Evolutionary conservation across 23 red algal species (phyloP).

Genomic region (Cyanidiococcus yangmingshanensis): DNA sequence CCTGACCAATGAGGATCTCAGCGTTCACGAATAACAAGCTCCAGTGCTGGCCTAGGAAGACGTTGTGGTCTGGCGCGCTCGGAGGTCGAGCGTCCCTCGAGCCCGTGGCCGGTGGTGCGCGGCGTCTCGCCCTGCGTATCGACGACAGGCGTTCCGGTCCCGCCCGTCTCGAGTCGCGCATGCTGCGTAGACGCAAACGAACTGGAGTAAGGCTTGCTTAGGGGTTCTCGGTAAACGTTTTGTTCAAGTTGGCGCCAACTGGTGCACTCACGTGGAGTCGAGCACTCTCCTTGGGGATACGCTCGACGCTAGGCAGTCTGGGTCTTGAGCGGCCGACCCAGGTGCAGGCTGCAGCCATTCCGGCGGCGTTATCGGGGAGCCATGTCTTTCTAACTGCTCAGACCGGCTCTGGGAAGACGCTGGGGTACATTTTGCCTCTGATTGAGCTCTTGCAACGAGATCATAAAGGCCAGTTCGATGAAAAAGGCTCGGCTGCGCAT

Average conservation of each 20-base stretch:
- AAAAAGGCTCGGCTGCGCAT: neutral
- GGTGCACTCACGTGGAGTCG: neutral
- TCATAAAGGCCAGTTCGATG: neutral
- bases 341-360: slow-evolving; percentile 76
- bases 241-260: neutral
- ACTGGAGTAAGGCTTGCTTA: too few relatives aligned
- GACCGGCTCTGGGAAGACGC: slow-evolving; percentile 93
- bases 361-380: slow-evolving; percentile 46
- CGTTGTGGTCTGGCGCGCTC: too few relatives aligned
- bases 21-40: too few relatives aligned
- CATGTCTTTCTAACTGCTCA: slow-evolving; percentile 80
- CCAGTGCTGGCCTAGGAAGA: too few relatives aligned
- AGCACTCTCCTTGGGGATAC: neutral
- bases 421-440: slow-evolving; percentile 73
- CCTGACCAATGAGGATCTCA: too few relatives aligned
- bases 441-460: slow-evolving; percentile 30
- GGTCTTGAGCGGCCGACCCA: slow-evolving; percentile 47
- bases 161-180: too few relatives aligned
- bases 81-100: too few relatives aligned
- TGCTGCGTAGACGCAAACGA: too few relatives aligned
- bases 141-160: too few relatives aligned
- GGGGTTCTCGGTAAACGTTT: too few relatives aligned
- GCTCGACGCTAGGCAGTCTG: neutral
- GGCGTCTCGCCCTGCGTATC: too few relatives aligned
- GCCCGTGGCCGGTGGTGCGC: too few relatives aligned